Base-by-base conservation (phyloP, 2,329 filamentous ascomycete species). In the Aureobasidium sp. region DNA sequence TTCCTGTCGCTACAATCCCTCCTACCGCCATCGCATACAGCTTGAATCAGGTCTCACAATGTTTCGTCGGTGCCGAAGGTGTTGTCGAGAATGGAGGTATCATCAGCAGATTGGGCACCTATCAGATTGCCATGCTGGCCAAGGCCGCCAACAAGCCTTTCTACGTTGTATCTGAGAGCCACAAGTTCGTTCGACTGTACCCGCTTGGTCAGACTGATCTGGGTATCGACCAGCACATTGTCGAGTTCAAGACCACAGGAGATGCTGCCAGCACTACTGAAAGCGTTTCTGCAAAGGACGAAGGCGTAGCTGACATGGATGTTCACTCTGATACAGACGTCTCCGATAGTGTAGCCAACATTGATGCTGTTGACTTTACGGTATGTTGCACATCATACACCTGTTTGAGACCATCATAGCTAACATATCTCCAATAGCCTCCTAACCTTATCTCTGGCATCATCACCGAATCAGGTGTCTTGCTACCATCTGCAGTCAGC, bases 41-140 rank as follows among this genome's bases (percentile, higher is more conserved):
- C 45, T 83, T 97, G 74, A 81, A 83, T 16, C 86, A 85, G 71
- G 87, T 94, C 15, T 85, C 91, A 65, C 83, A 83, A 72, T 81
- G 85, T 21, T 84, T 87, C 65, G 83, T 86, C 1, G 85, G 85
- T 48, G 77, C 85, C 1, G 93, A 97, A 74, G 92, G 91, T 44
- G 91, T 97, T 16, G 90, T 95, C 25, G 90, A 96, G 71, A 96
- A 96, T 71, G 94, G 94, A 54, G 93, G 93, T 41, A 88, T 97
- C 67, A 90, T 99, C 67, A 93, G 89, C 29, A 81, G 92, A 53
- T 83, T 97, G 76, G 93, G 93, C 30, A 87, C 85, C 4, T 93
- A 90, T 68, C 91, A 96, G 77, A 87, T 97, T 67, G 92, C 90
- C 2, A 79, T 91, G 67, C 78, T 97, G 58, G 91, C 92, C 5